phyloP scores from a whole-genome alignment of 2,329 filamentous ascomycete species.

The Colletotrichum siamense region DNA sequence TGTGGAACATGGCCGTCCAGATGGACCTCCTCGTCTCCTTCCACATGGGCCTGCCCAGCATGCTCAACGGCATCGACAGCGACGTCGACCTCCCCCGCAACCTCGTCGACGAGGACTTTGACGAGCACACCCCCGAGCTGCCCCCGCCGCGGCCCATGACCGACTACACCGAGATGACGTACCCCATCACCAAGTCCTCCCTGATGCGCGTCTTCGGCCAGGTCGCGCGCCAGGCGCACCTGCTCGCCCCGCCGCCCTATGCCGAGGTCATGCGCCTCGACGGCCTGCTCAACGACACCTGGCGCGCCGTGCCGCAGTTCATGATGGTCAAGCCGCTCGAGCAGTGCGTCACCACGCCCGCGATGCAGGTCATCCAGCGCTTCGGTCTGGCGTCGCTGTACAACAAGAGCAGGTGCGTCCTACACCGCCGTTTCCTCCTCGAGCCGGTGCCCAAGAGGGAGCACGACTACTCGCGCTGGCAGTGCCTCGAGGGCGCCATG shows the following conservation, averaged over 20 bases:
- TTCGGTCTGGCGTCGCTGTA: constrained; percentile 58
- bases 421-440: constrained; percentile 59
- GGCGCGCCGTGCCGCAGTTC: constrained; percentile 50
- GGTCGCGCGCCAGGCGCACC: constrained; percentile 56
- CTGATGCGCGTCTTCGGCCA: constrained; percentile 54
- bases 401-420: constrained; percentile 60
- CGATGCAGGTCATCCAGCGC: constrained; percentile 54
- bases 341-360: constrained; percentile 53
- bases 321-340: constrained; percentile 55
- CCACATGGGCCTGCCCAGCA: constrained; percentile 70
- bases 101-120: constrained; percentile 70
- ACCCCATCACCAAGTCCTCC: constrained; percentile 56
- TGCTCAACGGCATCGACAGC: constrained; percentile 67
- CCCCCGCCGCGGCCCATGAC: constrained; percentile 61
- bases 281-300: constrained; percentile 47
- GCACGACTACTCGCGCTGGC: constrained; percentile 57
- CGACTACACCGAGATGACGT: constrained; percentile 65
- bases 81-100: constrained; percentile 68
- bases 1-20: constrained; percentile 61
- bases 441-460: constrained; percentile 46
- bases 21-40: constrained; percentile 70
- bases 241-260: constrained; percentile 52
- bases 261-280: constrained; percentile 56
- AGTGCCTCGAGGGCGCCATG: constrained; percentile 55
- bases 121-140: constrained; percentile 56